Evolutionary conservation across 306 rosid genomes (phyloP).

Genomic region (Trifolium pratense): DNA sequence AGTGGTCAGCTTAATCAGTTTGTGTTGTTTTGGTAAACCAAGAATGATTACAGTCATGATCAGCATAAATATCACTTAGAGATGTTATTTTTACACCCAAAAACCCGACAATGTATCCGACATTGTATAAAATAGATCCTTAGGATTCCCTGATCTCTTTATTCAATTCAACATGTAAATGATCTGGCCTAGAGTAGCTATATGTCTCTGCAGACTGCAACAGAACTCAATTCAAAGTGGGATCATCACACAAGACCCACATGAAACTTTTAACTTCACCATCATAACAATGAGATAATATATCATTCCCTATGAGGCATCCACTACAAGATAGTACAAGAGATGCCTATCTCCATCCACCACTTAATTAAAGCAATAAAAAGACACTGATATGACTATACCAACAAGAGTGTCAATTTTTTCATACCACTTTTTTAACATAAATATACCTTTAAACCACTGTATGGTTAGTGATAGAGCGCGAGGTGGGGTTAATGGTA

Average conservation of each 20-base stretch:
- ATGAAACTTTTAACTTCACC: constrained; percentile 44
- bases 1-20: constrained; percentile 29
- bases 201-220: neutral
- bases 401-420: constrained; percentile 7
- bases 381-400: neutral
- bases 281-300: constrained; percentile 39
- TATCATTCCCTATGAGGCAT: constrained; percentile 25
- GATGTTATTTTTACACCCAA: no score
- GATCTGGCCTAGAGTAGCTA: constrained; percentile 34
- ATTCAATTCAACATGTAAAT: constrained; percentile 38
- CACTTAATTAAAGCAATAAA: neutral
- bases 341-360: constrained; percentile 1
- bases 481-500: neutral
- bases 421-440: constrained; percentile 5
- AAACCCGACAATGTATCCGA: no score
- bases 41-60: constrained; percentile 37
- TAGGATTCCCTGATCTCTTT: constrained; percentile 61
- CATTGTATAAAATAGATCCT: constrained; percentile 3
- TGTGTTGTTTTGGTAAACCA: constrained; percentile 11
- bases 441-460: neutral
- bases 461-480: neutral
- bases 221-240: constrained; percentile 13
- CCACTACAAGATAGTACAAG: neutral
- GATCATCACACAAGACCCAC: constrained; percentile 9
- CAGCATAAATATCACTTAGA: constrained; percentile 10